Base-by-base conservation (phyloP, 129 eudicot species). In the Calendula officinalis region DNA sequence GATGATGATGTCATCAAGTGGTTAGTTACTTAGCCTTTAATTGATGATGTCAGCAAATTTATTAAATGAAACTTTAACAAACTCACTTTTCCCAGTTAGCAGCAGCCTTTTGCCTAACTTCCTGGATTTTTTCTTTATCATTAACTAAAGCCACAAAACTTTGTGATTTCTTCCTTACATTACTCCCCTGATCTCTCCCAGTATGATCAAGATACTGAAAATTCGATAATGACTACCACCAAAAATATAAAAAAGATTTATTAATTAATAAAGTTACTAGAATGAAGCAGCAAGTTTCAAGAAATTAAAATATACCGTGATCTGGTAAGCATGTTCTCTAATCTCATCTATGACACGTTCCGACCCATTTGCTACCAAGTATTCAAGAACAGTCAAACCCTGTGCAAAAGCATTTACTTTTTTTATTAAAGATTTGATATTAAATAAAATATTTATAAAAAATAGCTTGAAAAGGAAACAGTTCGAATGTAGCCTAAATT, bases 331-430 rank as follows among this genome's bases (percentile, higher is more conserved):
- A 69, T 86, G 97, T 77, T 89, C 99, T 66, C 79, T 89, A 66
- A 94, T 86, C 36, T 94, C 99, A 52, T 89, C 92, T 64, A 86
- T 94, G 49, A 86, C 94, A 62, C 99, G 97, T 73, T 94, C 99
- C 13, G 99, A 94, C 48, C 99, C 97, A 69, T 89, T 76, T 27
- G 97, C 99, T 58, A 94, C 95, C 82, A 94, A 80, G 74, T 94
- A 94, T 27, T 94, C 99, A 85, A 94, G 74, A 72, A 94, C 90
- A 17, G 90, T 89, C 88, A 94, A 82, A 72, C 95, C 99, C 99
- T 94, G 84, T 41, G 67, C 63, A 62, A 48, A 67, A 43, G 17
- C 48, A 59, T 59, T 22, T 22, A 14, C 40, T 5, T 61, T 64
- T 43, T 56, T 40, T 27, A 32, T 13, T 58, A 0, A 70, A 40